phyloP scores from a whole-genome alignment of 768 basidiomycete species.

The Suillus tomentosus region DNA sequence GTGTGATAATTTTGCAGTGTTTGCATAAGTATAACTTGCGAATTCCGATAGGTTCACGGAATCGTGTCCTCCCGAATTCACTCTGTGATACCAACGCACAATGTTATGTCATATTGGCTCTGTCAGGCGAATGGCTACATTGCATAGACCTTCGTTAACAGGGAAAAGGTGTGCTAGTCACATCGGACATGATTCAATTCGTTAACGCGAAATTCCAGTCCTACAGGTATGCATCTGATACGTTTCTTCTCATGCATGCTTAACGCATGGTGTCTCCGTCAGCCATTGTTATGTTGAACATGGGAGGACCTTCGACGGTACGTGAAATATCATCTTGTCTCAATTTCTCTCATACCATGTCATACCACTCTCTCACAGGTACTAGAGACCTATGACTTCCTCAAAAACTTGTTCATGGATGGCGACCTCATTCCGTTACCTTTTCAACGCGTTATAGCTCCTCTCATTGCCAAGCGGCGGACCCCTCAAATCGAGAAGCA shows the following conservation, averaged over 20 bases:
- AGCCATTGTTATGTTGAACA: conserved; percentile 97
- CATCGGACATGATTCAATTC: conserved; percentile 3
- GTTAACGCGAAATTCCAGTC: conserved; percentile 41
- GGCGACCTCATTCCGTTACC: conserved; percentile 95
- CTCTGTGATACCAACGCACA: background rate
- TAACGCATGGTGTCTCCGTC: conserved; percentile 24
- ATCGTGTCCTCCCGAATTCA: background rate
- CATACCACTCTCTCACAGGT: conserved; percentile 51
- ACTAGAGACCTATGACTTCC: conserved; percentile 88
- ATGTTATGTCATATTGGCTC: conserved; percentile 35
- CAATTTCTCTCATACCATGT: conserved; percentile 8
- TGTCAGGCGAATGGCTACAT: conserved; percentile 45
- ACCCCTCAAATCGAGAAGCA: conserved; percentile 94
- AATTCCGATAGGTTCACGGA: background rate
- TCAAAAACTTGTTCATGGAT: conserved; percentile 89
- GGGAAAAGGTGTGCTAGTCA: conserved; percentile 45
- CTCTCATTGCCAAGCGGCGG: conserved; percentile 83
- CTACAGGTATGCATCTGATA: conserved; percentile 51
- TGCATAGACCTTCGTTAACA: conserved; percentile 40
- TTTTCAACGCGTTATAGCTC: conserved; percentile 85
- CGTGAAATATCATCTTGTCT: conserved; percentile 27
- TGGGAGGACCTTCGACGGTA: conserved; percentile 96
- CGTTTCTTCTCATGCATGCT: conserved; percentile 14
- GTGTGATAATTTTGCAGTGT: background rate
- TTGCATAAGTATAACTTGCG: background rate